Conservation (phyloP, 306 rosid species). For the Sechiopsis laciniata region DNA sequence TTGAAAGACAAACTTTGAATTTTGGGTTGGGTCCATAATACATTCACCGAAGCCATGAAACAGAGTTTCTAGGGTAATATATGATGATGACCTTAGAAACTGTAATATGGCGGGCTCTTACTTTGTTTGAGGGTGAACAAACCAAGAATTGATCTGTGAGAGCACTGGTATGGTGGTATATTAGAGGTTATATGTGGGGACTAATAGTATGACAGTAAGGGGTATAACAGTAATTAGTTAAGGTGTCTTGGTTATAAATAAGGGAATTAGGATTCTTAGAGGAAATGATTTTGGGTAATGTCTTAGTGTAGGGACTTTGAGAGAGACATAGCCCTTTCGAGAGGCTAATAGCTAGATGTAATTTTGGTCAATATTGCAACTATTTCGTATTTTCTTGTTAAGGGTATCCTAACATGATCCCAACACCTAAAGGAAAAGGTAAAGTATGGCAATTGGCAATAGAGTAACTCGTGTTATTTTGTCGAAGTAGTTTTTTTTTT, state of each 20-base stretch:
- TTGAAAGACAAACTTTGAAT: background rate
- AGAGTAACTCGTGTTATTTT: background rate
- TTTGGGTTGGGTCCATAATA: background rate
- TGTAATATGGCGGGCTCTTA: background rate
- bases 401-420: background rate
- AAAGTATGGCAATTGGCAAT: background rate
- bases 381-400: no score
- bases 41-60: background rate
- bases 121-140: background rate
- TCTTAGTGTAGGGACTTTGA: no score
- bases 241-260: no score
- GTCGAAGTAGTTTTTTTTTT: background rate
- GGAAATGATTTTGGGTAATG: no score
- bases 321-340: no score
- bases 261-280: no score
- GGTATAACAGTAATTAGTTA: no score
- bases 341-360: no score
- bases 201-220: no score
- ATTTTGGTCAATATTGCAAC: no score
- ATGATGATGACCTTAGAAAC: background rate
- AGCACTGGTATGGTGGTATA: no score
- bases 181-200: no score
- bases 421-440: background rate
- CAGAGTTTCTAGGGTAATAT: background rate
- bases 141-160: background rate